Percentiles rank a stretch among this genome's conserved stretches.
Conservation (phyloP, 345 rosid species). For the Zanthoxylum bungeanum region DNA sequence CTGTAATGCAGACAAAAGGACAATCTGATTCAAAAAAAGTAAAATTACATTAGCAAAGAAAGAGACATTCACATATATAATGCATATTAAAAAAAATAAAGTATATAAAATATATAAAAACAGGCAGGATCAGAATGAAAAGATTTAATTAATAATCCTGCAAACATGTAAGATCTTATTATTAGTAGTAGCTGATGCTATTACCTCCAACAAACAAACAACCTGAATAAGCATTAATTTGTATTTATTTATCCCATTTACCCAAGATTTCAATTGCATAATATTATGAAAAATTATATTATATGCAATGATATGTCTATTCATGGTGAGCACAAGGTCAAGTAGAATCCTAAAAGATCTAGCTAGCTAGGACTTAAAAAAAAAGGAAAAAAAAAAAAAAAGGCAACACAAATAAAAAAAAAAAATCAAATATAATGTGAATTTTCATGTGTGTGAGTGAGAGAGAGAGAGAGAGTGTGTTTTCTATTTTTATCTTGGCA, state of each 20-base stretch:
- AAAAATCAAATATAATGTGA: not conserved
- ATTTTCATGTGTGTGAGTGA: not conserved
- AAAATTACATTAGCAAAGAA: slow-evolving; percentile 26
- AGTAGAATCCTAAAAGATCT: slow-evolving; percentile 25
- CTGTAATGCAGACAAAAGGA: slow-evolving; percentile 30
- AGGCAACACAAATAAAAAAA: not conserved
- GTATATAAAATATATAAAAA: not conserved
- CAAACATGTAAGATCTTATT: slow-evolving; percentile 11
- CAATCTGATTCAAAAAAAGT: slow-evolving; percentile 28
- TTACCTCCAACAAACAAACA: slow-evolving; percentile 20
- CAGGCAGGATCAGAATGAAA: slow-evolving; percentile 12
- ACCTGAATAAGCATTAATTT: slow-evolving; percentile 20
- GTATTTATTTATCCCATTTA: slow-evolving; percentile 21
- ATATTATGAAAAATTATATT: not conserved
- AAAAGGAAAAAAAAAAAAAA: not conserved
- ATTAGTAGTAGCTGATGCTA: slow-evolving; percentile 8
- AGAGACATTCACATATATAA: slow-evolving; percentile 23
- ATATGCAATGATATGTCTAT: slow-evolving; percentile 9
- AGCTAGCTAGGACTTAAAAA: not conserved
- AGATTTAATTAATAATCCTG: slow-evolving; percentile 2
- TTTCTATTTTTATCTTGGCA: slow-evolving; percentile 13
- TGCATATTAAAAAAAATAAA: not conserved
- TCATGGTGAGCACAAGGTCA: slow-evolving; percentile 31
- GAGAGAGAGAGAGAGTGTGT: not conserved
- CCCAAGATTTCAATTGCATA: slow-evolving; percentile 22